phyloP scores from a whole-genome alignment of 495 filamentous ascomycete species.

The Apiosordaria backusii region DNA sequence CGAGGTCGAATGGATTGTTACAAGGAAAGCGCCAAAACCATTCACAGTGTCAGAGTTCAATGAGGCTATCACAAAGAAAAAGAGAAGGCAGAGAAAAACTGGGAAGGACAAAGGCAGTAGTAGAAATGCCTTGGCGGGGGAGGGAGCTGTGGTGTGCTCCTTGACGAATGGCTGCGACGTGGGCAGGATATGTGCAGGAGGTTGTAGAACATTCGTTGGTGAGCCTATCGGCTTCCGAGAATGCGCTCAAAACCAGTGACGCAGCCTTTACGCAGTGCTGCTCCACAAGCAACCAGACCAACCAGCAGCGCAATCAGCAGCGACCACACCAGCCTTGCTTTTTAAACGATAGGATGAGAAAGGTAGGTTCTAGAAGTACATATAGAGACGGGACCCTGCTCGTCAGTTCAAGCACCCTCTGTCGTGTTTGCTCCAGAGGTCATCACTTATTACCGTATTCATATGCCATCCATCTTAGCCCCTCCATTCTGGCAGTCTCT shows the following conservation, averaged over 20 bases:
- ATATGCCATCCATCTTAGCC: neutral
- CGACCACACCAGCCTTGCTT: constrained; percentile 4
- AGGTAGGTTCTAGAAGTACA: neutral
- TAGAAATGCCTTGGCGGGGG: constrained; percentile 21
- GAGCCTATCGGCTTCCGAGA: constrained; percentile 29
- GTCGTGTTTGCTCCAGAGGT: constrained; percentile 10
- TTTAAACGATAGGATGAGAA: neutral
- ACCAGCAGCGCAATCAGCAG: neutral
- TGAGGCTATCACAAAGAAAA: constrained; percentile 9
- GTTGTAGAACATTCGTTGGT: constrained; percentile 36
- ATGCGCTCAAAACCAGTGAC: constrained; percentile 21
- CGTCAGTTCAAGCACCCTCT: neutral
- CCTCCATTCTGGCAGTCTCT: constrained; percentile 1
- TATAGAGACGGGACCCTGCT: neutral
- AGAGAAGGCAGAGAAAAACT: neutral
- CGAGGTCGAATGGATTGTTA: neutral
- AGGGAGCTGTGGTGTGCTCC: constrained; percentile 14
- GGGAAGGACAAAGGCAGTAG: constrained; percentile 15
- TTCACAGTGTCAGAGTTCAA: constrained; percentile 2
- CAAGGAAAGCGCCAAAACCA: constrained; percentile 6
- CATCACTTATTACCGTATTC: too few relatives aligned
- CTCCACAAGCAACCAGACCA: neutral
- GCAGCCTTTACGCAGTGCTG: constrained; percentile 26
- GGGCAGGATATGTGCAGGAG: constrained; percentile 8
- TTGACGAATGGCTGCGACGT: neutral